phyloP scores from a whole-genome alignment of 2,329 filamentous ascomycete species.

The Didymella keratinophila region DNA sequence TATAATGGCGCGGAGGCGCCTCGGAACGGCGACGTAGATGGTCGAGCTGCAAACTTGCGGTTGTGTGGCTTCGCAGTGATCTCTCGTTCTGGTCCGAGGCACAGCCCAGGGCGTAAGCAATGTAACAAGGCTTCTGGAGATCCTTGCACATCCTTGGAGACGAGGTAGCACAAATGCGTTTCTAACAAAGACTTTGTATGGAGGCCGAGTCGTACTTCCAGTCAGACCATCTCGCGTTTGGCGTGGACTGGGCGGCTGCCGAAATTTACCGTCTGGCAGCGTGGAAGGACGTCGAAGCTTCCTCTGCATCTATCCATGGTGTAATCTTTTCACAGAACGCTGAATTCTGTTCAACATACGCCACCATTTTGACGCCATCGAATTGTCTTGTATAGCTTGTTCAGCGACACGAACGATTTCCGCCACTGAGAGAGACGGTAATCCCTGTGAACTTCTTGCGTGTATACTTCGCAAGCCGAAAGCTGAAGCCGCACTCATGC shows the following conservation, averaged over 20 bases:
- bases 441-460: not conserved
- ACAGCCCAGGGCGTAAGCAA: not conserved
- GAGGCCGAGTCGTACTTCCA: not conserved
- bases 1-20: not conserved
- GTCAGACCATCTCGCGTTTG: not conserved
- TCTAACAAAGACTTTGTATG: not conserved
- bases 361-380: not conserved
- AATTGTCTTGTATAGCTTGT: not conserved
- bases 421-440: not conserved
- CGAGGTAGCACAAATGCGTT: not conserved
- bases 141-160: not conserved
- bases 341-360: not conserved
- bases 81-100: not conserved
- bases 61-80: too few species aligned
- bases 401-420: not conserved
- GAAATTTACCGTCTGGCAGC: not conserved
- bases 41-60: not conserved
- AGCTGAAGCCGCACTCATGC: not conserved
- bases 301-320: not conserved
- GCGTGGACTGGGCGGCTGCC: too few species aligned
- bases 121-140: not conserved
- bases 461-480: not conserved
- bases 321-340: not conserved
- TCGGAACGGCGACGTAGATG: not conserved
- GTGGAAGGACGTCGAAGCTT: not conserved